Percentiles rank a stretch among this genome's conserved stretches.
phyloP scores from a whole-genome alignment of 202 grass and related monocot species.

The Zizania palustris region DNA sequence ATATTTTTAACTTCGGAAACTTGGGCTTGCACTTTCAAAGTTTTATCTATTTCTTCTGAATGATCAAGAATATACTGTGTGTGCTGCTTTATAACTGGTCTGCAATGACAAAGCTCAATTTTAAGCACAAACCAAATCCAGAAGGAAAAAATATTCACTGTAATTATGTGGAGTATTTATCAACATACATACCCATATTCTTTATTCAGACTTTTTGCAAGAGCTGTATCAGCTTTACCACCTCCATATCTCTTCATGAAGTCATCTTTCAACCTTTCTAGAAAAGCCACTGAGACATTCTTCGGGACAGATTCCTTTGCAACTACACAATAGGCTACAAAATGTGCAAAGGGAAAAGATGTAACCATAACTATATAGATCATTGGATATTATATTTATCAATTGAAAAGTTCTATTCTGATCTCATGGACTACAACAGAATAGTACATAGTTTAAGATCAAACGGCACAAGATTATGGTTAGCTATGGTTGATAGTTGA shows the following conservation, averaged over 20 bases:
- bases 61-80: slow-evolving; percentile 94
- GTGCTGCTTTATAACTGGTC: slow-evolving; percentile 89
- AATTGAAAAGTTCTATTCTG: not conserved
- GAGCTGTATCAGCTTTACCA: slow-evolving; percentile 90
- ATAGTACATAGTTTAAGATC: slow-evolving; percentile 4
- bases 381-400: not conserved
- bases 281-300: slow-evolving; percentile 81
- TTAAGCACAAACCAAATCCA: slow-evolving; percentile 18
- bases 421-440: not conserved
- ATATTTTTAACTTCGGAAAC: slow-evolving; percentile 98
- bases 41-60: slow-evolving; percentile 89
- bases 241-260: slow-evolving; percentile 93
- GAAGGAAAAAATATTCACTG: not conserved
- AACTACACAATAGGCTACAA: slow-evolving; percentile 87
- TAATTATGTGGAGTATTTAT: slow-evolving; percentile 9
- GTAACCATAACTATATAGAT: slow-evolving; percentile 22
- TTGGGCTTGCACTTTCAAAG: slow-evolving; percentile 86
- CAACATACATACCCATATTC: slow-evolving; percentile 72
- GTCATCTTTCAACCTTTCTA: slow-evolving; percentile 81
- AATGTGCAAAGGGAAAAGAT: slow-evolving; percentile 35
- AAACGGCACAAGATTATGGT: not conserved
- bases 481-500: not conserved
- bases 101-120: slow-evolving; percentile 44
- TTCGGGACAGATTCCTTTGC: slow-evolving; percentile 81
- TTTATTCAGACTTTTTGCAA: slow-evolving; percentile 93